Evolutionary conservation across 2,329 filamentous ascomycete genomes (phyloP).

Genomic region (Cephalotrichum gorgonifer): DNA sequence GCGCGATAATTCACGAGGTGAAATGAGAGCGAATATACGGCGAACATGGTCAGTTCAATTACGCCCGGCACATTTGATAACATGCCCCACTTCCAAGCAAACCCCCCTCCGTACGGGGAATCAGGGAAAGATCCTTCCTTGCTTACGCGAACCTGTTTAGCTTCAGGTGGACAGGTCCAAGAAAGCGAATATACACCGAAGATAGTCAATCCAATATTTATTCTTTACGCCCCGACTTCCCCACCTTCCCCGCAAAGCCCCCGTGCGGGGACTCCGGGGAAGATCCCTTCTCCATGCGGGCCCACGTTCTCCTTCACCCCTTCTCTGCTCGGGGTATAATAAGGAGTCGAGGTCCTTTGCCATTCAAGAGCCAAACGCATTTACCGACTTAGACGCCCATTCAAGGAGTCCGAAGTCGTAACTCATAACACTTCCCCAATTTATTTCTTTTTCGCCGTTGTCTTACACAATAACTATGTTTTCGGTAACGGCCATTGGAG

Average conservation of each 20-base stretch:
- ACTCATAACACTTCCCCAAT: not conserved
- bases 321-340: not conserved
- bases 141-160: too few species aligned
- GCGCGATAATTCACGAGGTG: too few species aligned
- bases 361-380: not conserved
- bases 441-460: not conserved
- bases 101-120: too few species aligned
- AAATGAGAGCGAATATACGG: not conserved
- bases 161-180: too few species aligned
- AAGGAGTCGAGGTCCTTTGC: not conserved
- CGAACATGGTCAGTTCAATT: not conserved
- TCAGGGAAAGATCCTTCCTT: not conserved
- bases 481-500: not conserved
- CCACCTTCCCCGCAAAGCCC: not conserved
- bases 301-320: too few species aligned
- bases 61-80: not conserved
- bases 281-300: not conserved
- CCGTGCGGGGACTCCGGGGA: not conserved
- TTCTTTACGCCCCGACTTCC: not conserved
- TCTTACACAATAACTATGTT: not conserved
- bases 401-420: not conserved
- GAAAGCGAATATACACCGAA: not conserved
- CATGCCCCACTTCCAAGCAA: not conserved
- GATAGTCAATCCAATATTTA: not conserved
- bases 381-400: not conserved